A percentile compares a stretch with the other conserved stretches of the same genome.
These are phyloP conservation scores for Colletotrichum sp. DNA, from an alignment of 2,329 filamentous ascomycete species.

Conservation along the genomic window DNA sequence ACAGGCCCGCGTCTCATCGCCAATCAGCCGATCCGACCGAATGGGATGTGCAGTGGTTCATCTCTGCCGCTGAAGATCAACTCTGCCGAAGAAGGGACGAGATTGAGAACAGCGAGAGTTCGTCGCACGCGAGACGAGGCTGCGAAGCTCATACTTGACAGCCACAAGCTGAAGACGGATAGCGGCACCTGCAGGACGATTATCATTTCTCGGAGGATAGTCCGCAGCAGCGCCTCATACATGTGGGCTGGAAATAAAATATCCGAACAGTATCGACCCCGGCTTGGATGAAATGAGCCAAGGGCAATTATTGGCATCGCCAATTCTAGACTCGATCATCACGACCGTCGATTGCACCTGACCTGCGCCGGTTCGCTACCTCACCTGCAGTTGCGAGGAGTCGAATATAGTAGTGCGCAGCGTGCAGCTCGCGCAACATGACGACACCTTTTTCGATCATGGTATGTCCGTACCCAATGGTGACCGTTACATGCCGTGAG, in stretches of 20 bases:
- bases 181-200: background rate
- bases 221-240: background rate
- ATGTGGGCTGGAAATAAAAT: conserved; percentile 1
- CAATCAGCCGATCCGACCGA: background rate
- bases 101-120: background rate
- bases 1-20: background rate
- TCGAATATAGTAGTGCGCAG: background rate
- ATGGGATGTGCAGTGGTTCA: background rate
- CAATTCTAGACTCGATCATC: background rate
- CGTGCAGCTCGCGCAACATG: background rate
- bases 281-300: background rate
- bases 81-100: background rate
- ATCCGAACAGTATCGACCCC: conserved; percentile 12
- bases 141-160: background rate
- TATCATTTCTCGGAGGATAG: background rate
- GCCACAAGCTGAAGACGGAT: background rate
- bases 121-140: background rate
- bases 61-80: background rate
- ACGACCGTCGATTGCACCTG: background rate
- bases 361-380: background rate
- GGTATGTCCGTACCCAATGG: background rate
- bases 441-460: background rate
- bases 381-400: background rate
- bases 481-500: background rate
- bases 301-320: background rate